Evolutionary conservation across 2,329 filamentous ascomycete genomes (phyloP).

Genomic region (Xylariaceae sp.): DNA sequence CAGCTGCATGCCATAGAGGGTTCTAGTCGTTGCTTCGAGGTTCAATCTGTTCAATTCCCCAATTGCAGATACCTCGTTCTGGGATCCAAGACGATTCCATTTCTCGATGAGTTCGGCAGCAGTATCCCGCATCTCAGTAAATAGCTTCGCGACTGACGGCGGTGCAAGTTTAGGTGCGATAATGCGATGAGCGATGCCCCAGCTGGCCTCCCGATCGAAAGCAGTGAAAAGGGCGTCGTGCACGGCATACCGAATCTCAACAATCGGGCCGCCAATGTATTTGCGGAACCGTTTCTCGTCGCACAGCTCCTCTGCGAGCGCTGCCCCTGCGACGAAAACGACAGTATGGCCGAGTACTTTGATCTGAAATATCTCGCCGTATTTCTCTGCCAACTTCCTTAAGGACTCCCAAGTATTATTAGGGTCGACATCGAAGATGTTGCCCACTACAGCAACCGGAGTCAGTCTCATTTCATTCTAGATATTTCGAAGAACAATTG

Average conservation of each 20-base stretch:
- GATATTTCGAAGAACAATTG: background rate
- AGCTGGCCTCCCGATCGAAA: conserved; percentile 50
- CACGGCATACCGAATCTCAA: conserved; percentile 54
- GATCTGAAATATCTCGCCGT: conserved; percentile 51
- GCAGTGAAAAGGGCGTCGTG: conserved; percentile 58
- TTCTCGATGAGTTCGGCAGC: conserved; percentile 52
- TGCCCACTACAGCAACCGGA: conserved; percentile 42
- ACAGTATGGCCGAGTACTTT: conserved; percentile 43
- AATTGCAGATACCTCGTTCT: conserved; percentile 48
- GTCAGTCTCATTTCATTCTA: background rate
- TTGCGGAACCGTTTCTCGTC: conserved; percentile 58
- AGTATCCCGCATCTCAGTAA: conserved; percentile 53
- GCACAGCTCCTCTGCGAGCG: conserved; percentile 49
- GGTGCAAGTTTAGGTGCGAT: conserved; percentile 49
- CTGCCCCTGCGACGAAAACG: conserved; percentile 46
- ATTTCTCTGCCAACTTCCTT: conserved; percentile 49
- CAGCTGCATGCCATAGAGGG: conserved; percentile 55
- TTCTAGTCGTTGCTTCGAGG: conserved; percentile 53
- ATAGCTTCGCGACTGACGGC: conserved; percentile 38
- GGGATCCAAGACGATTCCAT: conserved; percentile 47
- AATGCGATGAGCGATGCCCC: conserved; percentile 56
- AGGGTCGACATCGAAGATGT: conserved; percentile 52
- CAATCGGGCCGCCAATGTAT: conserved; percentile 54
- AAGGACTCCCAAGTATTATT: conserved; percentile 54
- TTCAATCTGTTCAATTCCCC: conserved; percentile 56